Evolutionary conservation across 2,329 filamentous ascomycete genomes (phyloP), one percentile per base, ranked within the genome.

Genomic region (Pseudogymnoascus sp.): DNA sequence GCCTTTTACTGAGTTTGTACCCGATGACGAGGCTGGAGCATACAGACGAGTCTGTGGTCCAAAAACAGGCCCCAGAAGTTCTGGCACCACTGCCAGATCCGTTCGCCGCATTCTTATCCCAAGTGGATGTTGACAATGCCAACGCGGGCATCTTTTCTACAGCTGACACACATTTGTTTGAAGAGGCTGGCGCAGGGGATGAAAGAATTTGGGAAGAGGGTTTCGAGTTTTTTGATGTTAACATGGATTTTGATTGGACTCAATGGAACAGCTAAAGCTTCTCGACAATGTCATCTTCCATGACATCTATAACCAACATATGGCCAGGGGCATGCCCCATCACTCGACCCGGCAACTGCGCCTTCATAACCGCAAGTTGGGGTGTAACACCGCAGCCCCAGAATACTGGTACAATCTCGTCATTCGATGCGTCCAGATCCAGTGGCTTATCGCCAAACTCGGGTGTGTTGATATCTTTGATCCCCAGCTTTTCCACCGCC

Each of bases 331-430:
- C 78, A 73, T 88, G 85, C 0, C 78, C 81, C 75, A 88, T 83
- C 1, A 86, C 76, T 1, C 76, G 74, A 0, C 85, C 85, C 54
- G 80, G 67, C 50, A 85, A 67, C 6, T 70, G 73, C 4, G 83
- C 81, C 62, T 74, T 76, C 77, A 85, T 80, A 1, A 87, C 81
- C 11, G 83, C 84, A 68, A 85, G 80, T 68, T 87, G 84, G 1
- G 85, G 84, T 37, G 85, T 87, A 9, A 87, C 84, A 35, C 84
- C 84, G 68, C 84, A 88, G 0, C 82, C 85, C 83, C 84, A 83
- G 65, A 84, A 84, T 3, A 84, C 78, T 0, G 81, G 82, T 31
- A 85, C 74, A 26, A 78, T 74, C 1, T 78, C 74, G 11, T 76
- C 73, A 17, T 72, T 71, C 59, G 71, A 67, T 0, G 78, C 81